A percentile compares a stretch with the other conserved stretches of the same genome.
phyloP scores from a whole-genome alignment of 2,329 filamentous ascomycete species.

The Didymellaceae sp. region DNA sequence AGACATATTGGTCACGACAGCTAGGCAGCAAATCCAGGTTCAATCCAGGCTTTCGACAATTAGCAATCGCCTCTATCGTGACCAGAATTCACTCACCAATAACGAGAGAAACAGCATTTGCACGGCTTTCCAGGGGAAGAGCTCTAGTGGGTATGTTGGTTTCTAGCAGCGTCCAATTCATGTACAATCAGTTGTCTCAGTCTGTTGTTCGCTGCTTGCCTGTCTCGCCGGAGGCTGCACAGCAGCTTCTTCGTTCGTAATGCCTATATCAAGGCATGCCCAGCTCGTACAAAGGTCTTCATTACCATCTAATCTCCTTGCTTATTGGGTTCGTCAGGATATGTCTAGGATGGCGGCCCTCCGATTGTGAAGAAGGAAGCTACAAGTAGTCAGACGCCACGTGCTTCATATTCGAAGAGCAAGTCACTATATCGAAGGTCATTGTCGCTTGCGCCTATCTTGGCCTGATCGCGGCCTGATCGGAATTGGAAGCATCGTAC shows the following conservation, averaged over 20 bases:
- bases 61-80: neutral
- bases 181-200: too few relatives aligned
- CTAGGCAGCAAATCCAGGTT: slow-evolving; percentile 50
- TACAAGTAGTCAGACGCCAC: slow-evolving; percentile 55
- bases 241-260: too few relatives aligned
- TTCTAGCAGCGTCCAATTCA: neutral
- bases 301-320: too few relatives aligned
- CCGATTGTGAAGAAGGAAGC: slow-evolving; percentile 54
- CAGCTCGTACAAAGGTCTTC: too few relatives aligned
- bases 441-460: too few relatives aligned
- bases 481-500: slow-evolving; percentile 56
- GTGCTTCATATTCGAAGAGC: too few relatives aligned
- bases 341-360: slow-evolving; percentile 48
- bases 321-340: too few relatives aligned
- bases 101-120: slow-evolving; percentile 50
- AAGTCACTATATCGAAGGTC: slow-evolving; percentile 60
- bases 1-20: slow-evolving; percentile 51
- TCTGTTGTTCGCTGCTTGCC: too few relatives aligned
- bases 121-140: slow-evolving; percentile 51
- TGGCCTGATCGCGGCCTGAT: too few relatives aligned
- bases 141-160: slow-evolving; percentile 29
- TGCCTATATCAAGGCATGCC: too few relatives aligned
- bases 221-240: too few relatives aligned
- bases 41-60: slow-evolving; percentile 40
- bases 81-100: slow-evolving; percentile 19